A percentile compares a stretch with the other conserved stretches of the same genome.
phyloP scores from a whole-genome alignment of 2,329 filamentous ascomycete species.

The Microdochium bolleyi region DNA sequence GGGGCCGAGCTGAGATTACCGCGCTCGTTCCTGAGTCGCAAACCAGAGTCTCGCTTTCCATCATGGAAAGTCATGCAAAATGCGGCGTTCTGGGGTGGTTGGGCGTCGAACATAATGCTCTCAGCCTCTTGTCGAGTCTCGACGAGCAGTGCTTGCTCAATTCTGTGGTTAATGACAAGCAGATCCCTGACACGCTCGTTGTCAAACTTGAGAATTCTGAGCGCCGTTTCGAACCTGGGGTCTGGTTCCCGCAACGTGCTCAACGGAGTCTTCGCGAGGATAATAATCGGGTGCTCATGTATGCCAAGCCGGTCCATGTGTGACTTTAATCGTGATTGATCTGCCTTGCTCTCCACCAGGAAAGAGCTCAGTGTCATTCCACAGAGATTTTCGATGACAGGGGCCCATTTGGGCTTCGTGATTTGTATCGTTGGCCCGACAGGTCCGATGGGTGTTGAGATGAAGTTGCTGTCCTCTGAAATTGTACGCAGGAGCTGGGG shows the following conservation, averaged over 20 bases:
- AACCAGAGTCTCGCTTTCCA: slow-evolving; percentile 47
- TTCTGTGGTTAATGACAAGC: slow-evolving; percentile 71
- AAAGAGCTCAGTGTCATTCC: slow-evolving; percentile 68
- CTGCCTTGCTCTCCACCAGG: slow-evolving; percentile 68
- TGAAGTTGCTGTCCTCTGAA: slow-evolving; percentile 59
- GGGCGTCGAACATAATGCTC: slow-evolving; percentile 56
- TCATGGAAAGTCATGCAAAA: slow-evolving; percentile 66
- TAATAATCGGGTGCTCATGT: slow-evolving; percentile 42
- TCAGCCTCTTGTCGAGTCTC: slow-evolving; percentile 59
- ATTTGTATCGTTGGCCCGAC: slow-evolving; percentile 73
- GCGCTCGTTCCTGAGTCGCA: slow-evolving; percentile 42
- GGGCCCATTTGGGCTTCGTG: slow-evolving; percentile 72
- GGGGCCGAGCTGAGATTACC: slow-evolving; percentile 25
- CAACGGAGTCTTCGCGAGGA: slow-evolving; percentile 55
- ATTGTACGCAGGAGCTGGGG: slow-evolving; percentile 60
- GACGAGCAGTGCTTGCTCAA: slow-evolving; percentile 81
- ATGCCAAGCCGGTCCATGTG: slow-evolving; percentile 53
- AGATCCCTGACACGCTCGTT: slow-evolving; percentile 71
- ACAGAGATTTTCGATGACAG: slow-evolving; percentile 70
- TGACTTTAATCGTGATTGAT: slow-evolving; percentile 59
- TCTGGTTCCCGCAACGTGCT: slow-evolving; percentile 67
- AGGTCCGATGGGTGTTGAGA: slow-evolving; percentile 70
- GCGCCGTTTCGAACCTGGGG: slow-evolving; percentile 62
- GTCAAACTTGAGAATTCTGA: slow-evolving; percentile 76
- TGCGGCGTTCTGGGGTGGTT: slow-evolving; percentile 60